Evolutionary conservation across 148 eudicot species (phyloP).

Genomic region (Spergularia bocconei): DNA sequence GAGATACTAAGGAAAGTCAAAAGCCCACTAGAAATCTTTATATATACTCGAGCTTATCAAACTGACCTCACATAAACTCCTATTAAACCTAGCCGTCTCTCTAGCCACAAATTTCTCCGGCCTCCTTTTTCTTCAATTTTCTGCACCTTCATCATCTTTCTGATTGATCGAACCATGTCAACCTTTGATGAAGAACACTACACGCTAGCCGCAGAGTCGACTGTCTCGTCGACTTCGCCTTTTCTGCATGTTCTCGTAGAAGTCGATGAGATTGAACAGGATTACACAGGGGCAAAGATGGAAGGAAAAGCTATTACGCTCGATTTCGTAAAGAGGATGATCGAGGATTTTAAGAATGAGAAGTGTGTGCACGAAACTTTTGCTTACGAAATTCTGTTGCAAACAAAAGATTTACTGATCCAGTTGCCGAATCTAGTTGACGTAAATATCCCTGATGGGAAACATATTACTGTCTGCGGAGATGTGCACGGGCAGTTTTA

Average conservation of each 20-base stretch:
- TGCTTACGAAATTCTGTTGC: constrained; percentile 81
- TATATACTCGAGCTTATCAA: too few relatives aligned
- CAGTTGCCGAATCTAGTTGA: constrained; percentile 88
- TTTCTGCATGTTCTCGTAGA: background rate
- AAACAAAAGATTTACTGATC: constrained; percentile 65
- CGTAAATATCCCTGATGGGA: constrained; percentile 67
- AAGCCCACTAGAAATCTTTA: too few relatives aligned
- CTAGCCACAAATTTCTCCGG: too few relatives aligned
- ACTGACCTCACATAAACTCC: too few relatives aligned
- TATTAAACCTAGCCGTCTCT: too few relatives aligned
- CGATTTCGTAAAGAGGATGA: constrained; percentile 83
- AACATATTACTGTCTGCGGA: constrained; percentile 91
- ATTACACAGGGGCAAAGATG: constrained; percentile 88
- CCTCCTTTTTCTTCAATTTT: too few relatives aligned
- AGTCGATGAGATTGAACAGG: constrained; percentile 61
- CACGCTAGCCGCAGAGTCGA: too few relatives aligned
- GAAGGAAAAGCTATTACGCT: constrained; percentile 77
- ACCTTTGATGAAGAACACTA: too few relatives aligned
- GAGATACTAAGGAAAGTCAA: too few relatives aligned
- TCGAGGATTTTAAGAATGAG: constrained; percentile 83
- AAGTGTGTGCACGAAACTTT: constrained; percentile 68
- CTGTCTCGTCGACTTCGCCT: background rate
- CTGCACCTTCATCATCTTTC: too few relatives aligned
- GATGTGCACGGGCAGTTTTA: constrained; percentile 98
- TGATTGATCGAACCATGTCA: too few relatives aligned